These are phyloP conservation scores for Draba incana DNA, from an alignment of 345 rosid genomes.

Conservation along the genomic window DNA sequence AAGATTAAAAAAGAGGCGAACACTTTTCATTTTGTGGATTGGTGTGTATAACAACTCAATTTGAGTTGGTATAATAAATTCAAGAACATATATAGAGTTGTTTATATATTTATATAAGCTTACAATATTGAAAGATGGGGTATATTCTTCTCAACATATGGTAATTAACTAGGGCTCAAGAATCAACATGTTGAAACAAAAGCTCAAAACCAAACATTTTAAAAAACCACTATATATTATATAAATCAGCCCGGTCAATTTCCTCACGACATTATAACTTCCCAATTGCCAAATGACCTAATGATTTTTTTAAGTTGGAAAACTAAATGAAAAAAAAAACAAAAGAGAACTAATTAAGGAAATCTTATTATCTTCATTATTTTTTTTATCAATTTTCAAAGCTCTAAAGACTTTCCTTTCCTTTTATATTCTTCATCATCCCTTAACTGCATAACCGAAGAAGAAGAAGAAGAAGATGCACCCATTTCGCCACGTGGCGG, in stretches of 20 bases:
- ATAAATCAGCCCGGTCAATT: slow-evolving; percentile 15
- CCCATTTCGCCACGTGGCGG: slow-evolving; percentile 44
- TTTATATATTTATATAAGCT: slow-evolving; percentile 16
- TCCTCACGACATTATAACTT: slow-evolving; percentile 13
- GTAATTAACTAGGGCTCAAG: slow-evolving; percentile 30
- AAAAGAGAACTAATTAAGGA: neutral
- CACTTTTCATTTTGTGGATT: slow-evolving; percentile 10
- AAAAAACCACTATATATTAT: neutral
- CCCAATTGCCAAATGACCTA: slow-evolving; percentile 17
- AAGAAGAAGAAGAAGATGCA: slow-evolving; percentile 43
- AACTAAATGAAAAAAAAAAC: neutral
- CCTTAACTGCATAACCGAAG: slow-evolving; percentile 36
- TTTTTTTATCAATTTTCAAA: neutral
- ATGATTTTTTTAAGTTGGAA: slow-evolving; percentile 4
- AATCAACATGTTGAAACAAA: slow-evolving; percentile 19
- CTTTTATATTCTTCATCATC: slow-evolving; percentile 36
- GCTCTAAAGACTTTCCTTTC: slow-evolving; percentile 44
- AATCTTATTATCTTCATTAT: neutral
- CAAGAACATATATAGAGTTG: neutral
- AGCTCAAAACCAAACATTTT: slow-evolving; percentile 11
- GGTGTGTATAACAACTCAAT: slow-evolving; percentile 21
- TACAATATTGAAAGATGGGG: slow-evolving; percentile 13
- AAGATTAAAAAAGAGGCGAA: neutral
- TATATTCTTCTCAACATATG: slow-evolving; percentile 3
- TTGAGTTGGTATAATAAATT: neutral